Percentiles rank a stretch among this genome's conserved stretches.
Conservation (phyloP, 306 rosid species). For the Potentilla sterilis region DNA sequence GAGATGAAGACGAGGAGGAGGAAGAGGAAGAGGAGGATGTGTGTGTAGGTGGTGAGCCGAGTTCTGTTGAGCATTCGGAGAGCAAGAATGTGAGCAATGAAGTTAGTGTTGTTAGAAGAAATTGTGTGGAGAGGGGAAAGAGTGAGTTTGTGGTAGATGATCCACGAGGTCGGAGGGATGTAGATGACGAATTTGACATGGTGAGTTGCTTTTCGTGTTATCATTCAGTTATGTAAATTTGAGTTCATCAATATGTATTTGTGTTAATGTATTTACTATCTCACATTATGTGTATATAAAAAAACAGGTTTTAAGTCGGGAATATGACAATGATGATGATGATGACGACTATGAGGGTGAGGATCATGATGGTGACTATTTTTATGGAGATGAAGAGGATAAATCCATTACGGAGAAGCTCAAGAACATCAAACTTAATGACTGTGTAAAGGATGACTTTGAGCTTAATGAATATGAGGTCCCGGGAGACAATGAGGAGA, state of each 20-base stretch:
- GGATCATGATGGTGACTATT: conserved; percentile 56
- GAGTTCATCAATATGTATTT: background rate
- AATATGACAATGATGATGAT: conserved; percentile 47
- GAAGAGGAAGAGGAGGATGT: conserved; percentile 33
- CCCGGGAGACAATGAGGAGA: conserved; percentile 61
- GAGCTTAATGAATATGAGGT: conserved; percentile 58
- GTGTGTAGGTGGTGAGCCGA: background rate
- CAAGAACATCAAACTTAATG: conserved; percentile 40
- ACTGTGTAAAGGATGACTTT: conserved; percentile 36
- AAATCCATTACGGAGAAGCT: conserved; percentile 68
- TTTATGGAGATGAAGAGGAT: conserved; percentile 54
- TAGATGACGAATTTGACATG: conserved; percentile 84
- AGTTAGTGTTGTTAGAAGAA: conserved; percentile 18
- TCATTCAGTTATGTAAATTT: conserved; percentile 10
- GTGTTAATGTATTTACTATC: conserved; percentile 15
- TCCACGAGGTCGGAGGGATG: conserved; percentile 55
- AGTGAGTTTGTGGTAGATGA: conserved; percentile 34
- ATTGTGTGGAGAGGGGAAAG: conserved; percentile 8
- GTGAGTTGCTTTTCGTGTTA: conserved; percentile 41
- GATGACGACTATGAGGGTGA: conserved; percentile 38
- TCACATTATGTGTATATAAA: conserved; percentile 16
- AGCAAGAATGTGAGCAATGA: conserved; percentile 15
- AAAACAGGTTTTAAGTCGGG: conserved; percentile 54
- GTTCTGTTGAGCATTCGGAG: conserved; percentile 24
- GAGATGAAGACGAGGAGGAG: conserved; percentile 23